Conservation (phyloP, 495 filamentous ascomycete genomes). For the Chaetomidium leptoderma region DNA sequence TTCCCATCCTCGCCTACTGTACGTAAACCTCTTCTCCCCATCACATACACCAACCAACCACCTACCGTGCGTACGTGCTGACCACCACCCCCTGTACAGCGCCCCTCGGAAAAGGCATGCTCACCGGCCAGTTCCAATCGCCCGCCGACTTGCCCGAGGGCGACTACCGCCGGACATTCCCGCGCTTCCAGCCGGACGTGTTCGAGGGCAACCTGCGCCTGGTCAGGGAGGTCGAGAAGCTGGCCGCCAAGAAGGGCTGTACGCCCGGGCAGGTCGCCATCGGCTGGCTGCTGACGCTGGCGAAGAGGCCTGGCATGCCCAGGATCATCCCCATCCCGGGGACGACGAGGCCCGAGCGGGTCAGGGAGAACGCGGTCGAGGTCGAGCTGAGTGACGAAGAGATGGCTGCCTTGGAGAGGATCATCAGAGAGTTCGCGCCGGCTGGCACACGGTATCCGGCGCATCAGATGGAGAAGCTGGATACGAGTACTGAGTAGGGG, state of each 20-base stretch:
- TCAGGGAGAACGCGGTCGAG: conserved; percentile 49
- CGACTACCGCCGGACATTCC: conserved; percentile 51
- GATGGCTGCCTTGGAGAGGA: conserved; percentile 44
- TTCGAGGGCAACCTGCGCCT: conserved; percentile 75
- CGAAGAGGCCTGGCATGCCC: conserved; percentile 56
- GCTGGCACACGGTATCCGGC: conserved; percentile 41
- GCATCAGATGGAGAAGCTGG: conserved; percentile 16
- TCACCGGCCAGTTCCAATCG: conserved; percentile 62
- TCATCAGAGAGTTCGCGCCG: conserved; percentile 37
- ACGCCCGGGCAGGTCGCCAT: conserved; percentile 74
- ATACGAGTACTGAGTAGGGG: conserved; percentile 5
- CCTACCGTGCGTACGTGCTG: too few species aligned
- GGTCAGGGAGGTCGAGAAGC: conserved; percentile 57
- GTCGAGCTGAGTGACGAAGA: conserved; percentile 48
- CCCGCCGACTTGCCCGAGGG: conserved; percentile 58
- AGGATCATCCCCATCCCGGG: conserved; percentile 82
- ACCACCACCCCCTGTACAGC: conserved; percentile 2
- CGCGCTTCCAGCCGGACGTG: conserved; percentile 65
- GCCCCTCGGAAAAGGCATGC: conserved; percentile 28
- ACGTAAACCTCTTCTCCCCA: not conserved
- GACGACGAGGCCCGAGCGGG: conserved; percentile 46
- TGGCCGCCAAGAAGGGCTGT: conserved; percentile 66
- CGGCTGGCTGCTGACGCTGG: conserved; percentile 59
- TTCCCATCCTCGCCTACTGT: conserved; percentile 70
- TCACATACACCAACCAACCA: not conserved